These are phyloP conservation scores for Zhuliangozyma blackwelliae DNA, from an alignment of 1,139 yeast genomes.

Conservation along the genomic window DNA sequence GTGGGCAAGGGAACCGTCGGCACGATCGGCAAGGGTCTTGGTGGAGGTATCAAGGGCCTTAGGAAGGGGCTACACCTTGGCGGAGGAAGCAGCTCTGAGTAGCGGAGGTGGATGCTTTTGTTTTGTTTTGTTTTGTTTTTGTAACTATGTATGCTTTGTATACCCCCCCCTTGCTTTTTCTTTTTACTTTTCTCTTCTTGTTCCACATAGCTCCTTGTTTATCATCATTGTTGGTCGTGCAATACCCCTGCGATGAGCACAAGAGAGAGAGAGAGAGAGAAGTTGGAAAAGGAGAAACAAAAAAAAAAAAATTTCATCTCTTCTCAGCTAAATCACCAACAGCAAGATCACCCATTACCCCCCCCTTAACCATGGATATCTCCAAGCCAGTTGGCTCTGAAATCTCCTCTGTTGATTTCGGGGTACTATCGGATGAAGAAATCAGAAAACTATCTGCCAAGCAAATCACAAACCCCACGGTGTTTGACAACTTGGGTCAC, in stretches of 20 bases:
- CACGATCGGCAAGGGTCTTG: conserved; percentile 37
- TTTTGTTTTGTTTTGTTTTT: not conserved
- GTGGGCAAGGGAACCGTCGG: conserved; percentile 23
- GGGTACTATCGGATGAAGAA: conserved; percentile 77
- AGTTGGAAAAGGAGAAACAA: not conserved
- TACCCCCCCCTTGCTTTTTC: not conserved
- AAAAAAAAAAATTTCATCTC: not conserved
- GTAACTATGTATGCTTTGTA: not conserved
- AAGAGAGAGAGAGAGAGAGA: too few relatives aligned
- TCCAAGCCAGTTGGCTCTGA: conserved; percentile 95
- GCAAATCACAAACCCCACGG: conserved; percentile 92
- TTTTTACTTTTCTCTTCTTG: not conserved
- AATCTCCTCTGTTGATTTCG: conserved; percentile 88
- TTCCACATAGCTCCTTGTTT: too few relatives aligned
- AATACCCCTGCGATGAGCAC: not conserved
- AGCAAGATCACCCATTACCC: not conserved
- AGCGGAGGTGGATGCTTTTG: not conserved
- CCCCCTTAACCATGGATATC: conserved; percentile 63
- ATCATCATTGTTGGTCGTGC: not conserved
- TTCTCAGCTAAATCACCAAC: not conserved
- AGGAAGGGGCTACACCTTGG: conserved; percentile 35
- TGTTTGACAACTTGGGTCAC: conserved; percentile 92
- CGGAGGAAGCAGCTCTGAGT: conserved; percentile 1
- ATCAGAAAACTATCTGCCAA: conserved; percentile 85
- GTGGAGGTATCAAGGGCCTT: conserved; percentile 40